phyloP scores from a whole-genome alignment of 2,329 filamentous ascomycete species.

The Arthroderma uncinatum region DNA sequence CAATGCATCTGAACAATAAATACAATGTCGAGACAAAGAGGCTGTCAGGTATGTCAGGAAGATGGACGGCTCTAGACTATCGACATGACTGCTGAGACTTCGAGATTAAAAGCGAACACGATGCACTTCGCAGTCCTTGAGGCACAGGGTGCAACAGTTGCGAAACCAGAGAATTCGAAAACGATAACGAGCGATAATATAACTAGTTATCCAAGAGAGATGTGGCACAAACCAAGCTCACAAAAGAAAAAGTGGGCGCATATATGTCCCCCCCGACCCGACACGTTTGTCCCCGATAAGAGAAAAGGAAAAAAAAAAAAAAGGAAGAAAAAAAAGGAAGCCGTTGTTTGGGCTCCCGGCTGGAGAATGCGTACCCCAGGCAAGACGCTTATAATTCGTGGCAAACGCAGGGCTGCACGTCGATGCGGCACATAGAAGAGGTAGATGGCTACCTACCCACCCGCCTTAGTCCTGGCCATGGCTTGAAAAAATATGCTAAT shows the following conservation, averaged over 20 bases:
- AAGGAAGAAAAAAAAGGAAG: neutral
- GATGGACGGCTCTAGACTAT: neutral
- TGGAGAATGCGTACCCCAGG: neutral
- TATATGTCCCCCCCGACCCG: neutral
- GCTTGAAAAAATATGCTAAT: neutral
- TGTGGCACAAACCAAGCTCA: conserved; percentile 2
- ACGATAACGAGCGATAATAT: neutral
- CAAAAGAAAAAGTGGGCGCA: neutral
- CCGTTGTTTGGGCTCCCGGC: too few species aligned
- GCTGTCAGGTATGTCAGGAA: too few species aligned
- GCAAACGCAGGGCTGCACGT: conserved; percentile 1
- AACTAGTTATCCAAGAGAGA: neutral
- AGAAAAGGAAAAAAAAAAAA: neutral
- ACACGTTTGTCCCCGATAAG: neutral
- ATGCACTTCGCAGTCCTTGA: neutral
- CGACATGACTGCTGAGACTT: neutral
- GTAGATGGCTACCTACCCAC: neutral
- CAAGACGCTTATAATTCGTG: neutral
- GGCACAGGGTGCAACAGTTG: conserved; percentile 1
- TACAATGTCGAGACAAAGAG: neutral
- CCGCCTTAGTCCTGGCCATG: neutral
- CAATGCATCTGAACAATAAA: neutral
- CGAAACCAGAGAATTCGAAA: neutral
- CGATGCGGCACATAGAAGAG: neutral
- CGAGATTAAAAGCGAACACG: neutral